Evolutionary conservation across 805 yeast genomes (phyloP).

Genomic region (Metschnikowia drakensbergensis): DNA sequence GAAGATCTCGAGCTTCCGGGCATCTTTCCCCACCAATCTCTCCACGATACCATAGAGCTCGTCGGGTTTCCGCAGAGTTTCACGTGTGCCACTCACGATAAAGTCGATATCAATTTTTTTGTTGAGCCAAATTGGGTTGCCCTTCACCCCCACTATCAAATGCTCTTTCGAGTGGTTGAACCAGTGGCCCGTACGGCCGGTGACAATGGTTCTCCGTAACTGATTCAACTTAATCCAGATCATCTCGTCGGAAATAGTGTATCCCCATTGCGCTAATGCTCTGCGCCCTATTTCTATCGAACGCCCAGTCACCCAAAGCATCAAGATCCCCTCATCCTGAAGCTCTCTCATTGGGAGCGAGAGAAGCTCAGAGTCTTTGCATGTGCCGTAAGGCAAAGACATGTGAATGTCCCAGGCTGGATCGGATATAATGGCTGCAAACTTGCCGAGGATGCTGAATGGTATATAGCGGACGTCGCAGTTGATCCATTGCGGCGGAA

Average conservation of each 20-base stretch:
- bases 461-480: slow-evolving; percentile 79
- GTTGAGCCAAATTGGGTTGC: slow-evolving; percentile 69
- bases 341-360: slow-evolving; percentile 61
- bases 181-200: slow-evolving; percentile 98
- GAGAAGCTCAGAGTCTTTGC: slow-evolving; percentile 71
- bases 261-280: slow-evolving; percentile 80
- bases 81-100: slow-evolving; percentile 79
- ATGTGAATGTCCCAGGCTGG: slow-evolving; percentile 98
- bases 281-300: slow-evolving; percentile 85
- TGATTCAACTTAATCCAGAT: slow-evolving; percentile 93
- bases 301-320: slow-evolving; percentile 94
- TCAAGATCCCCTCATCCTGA: slow-evolving; percentile 79
- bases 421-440: slow-evolving; percentile 81
- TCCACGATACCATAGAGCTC: slow-evolving; percentile 84
- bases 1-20: slow-evolving; percentile 82
- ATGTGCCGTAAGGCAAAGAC: slow-evolving; percentile 74
- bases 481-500: slow-evolving; percentile 79
- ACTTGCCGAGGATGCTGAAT: slow-evolving; percentile 67
- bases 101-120: slow-evolving; percentile 67
- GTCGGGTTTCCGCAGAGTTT: slow-evolving; percentile 88
- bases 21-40: slow-evolving; percentile 70
- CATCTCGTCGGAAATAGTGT: slow-evolving; percentile 68
- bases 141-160: slow-evolving; percentile 79
- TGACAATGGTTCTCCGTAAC: slow-evolving; percentile 80
- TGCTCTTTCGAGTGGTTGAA: slow-evolving; percentile 93